Base-by-base conservation (phyloP, 345 rosid species). In the Turritis glabra region DNA sequence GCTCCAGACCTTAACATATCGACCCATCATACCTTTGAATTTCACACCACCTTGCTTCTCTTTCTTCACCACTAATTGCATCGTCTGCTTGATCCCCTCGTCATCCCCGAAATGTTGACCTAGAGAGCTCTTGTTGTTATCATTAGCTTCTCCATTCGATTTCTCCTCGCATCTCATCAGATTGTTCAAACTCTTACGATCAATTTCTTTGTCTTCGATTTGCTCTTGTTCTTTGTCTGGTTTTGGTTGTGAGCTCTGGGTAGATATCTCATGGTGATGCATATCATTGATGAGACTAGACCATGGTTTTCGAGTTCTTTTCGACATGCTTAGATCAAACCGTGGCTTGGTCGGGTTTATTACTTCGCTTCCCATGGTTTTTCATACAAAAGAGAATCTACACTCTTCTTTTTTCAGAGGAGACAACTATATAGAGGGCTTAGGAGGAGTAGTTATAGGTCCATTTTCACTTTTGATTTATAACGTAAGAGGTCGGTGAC, bases 251-350 rank as follows among this genome's bases (percentile, higher is more conserved):
- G 58, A 37, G 66, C 8, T 63, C 46, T 44, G 41, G 35, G 30
- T 64, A n/a, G 58, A 53, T 54, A 70, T 25, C 10, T 27, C 72
- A 29, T 57, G 71, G 21, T 64, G 72, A 56, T 71, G 76, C 26
- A 21, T 55, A 9, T 77, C 72, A 18, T 30, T 70, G 76, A 64
- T 32, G 80, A 71, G 63, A 65, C 72, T 65, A 30, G 76, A 71
- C 70, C 68, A 18, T 50, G 96, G 84, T 81, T 86, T 90, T 70
- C 93, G 85, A 64, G 96, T 90, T 83, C 96, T 85, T 78, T 67
- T 88, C 5, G 93, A 90, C 93, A 85, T 82, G 74, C 75, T 78
- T 62, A 88, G 83, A 77, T 90, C 96, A 32, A 77, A 85, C 47
- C 61, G 80, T 38, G 61, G 86, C 69, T 82, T 85, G 8, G 77